phyloP scores from a whole-genome alignment of 495 filamentous ascomycete genomes.

The Penicillium atrosanguineum region DNA sequence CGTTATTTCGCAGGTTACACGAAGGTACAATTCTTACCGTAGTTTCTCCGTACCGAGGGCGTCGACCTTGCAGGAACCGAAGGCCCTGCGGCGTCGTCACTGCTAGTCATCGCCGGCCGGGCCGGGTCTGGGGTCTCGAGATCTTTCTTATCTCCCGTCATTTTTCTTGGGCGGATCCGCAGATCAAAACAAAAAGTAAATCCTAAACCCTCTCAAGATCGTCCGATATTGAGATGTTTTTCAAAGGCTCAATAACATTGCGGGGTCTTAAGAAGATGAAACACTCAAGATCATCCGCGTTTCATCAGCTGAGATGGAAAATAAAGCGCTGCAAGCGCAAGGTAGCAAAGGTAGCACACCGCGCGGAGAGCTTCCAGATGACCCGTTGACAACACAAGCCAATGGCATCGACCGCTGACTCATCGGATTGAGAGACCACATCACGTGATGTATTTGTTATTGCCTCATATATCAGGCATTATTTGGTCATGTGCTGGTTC shows the following conservation, averaged over 20 bases:
- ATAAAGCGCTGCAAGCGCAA: conserved; percentile 4
- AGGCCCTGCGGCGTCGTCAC: conserved; percentile 6
- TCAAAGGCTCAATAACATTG: conserved; percentile 2
- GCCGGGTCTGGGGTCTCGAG: conserved; percentile 10
- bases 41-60: conserved; percentile 30
- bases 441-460: neutral
- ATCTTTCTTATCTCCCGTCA: conserved; percentile 22
- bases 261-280: neutral
- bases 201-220: neutral
- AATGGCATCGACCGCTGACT: conserved; percentile 12
- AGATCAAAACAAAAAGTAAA: conserved; percentile 2
- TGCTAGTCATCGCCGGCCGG: conserved; percentile 11
- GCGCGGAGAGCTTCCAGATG: conserved; percentile 20
- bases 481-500: conserved; percentile 14
- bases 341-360: conserved; percentile 2
- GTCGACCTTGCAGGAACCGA: conserved; percentile 19
- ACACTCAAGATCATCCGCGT: conserved; percentile 4
- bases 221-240: neutral
- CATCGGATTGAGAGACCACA: too few species aligned
- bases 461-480: conserved; percentile 6
- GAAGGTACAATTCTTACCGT: conserved; percentile 26
- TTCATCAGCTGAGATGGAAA: conserved; percentile 17
- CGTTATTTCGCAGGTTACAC: conserved; percentile 16
- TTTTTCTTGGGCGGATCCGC: conserved; percentile 6
- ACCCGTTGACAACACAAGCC: conserved; percentile 10